Evolutionary conservation across 1,139 yeast genomes (phyloP).

Genomic region (Yarrowia galli): DNA sequence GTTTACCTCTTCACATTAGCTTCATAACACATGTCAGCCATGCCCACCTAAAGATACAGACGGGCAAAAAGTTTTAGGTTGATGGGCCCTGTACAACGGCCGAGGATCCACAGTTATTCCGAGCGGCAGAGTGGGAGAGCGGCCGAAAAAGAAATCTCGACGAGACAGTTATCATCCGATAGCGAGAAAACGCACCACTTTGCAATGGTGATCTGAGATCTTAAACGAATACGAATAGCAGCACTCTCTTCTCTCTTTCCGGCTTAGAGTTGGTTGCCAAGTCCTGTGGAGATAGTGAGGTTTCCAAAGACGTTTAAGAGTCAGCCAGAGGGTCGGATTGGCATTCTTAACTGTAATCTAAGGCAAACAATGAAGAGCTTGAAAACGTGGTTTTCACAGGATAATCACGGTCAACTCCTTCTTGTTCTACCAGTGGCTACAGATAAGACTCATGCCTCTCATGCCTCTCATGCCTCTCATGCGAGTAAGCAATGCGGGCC

Average conservation of each 20-base stretch:
- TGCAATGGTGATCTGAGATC: not conserved
- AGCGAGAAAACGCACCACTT: not conserved
- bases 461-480: not conserved
- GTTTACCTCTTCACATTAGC: not conserved
- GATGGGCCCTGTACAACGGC: not conserved
- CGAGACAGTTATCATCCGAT: not conserved
- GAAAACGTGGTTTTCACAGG: not conserved
- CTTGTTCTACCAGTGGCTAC: not conserved
- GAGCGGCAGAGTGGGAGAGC: not conserved
- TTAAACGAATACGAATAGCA: no score
- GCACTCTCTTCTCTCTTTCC: not conserved
- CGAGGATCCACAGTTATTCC: constrained; percentile 19
- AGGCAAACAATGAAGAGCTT: not conserved
- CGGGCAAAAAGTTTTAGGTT: not conserved
- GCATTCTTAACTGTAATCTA: not conserved
- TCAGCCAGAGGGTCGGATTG: not conserved
- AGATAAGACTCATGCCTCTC: not conserved
- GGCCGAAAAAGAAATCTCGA: not conserved
- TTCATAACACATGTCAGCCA: not conserved
- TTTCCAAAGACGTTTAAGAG: not conserved
- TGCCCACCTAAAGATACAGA: constrained; percentile 2
- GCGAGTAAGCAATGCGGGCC: constrained; percentile 4
- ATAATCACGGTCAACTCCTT: no score
- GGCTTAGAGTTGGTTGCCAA: not conserved
- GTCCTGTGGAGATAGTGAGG: not conserved